Base-by-base conservation (phyloP, 768 basidiomycete species). In the Gautieria morchelliformis region DNA sequence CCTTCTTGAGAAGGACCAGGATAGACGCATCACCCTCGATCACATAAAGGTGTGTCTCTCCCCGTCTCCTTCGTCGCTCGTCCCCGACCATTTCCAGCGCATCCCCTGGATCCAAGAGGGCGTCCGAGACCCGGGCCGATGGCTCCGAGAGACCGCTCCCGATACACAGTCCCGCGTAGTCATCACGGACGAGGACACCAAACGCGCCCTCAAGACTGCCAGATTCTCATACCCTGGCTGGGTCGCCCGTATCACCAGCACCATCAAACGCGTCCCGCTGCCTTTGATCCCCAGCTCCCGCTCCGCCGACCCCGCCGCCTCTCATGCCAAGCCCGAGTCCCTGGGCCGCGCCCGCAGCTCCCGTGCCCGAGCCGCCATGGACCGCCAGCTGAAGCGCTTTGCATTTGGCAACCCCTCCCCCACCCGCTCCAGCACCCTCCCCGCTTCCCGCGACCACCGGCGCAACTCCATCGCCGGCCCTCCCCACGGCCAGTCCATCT, bases 1-100 rank as follows among this genome's bases (percentile, higher is more conserved):
- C 30, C 73, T 97, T 58, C 76, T 98, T 50, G 80, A 90, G 70
- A 97, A 96, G 74, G 85, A 93, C 62, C 78, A 78, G 5, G 71
- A 67, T 30, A 78, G 78, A 65, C 78, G 94, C 56, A 87, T 95
- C 52, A 85, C 82, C 19, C 77, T 97, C 44, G 79, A 83, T 30
- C 78, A 89, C 63, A 82, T 93, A 63, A 97, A 95, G 81, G 94
- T 86, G 65, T 3, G 47, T 35, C 60, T 74, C 63, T 24, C 27
- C 17, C 30, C 8, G 40, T 42, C n/a, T n/a, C n/a, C n/a, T 53
- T 74, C 58, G 65, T 52, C 3, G 8, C 11, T 30, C 15, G 17
- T 17, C 14, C 9, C 42, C 22, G 9, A 32, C 39, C 4, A n/a
- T 17, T 45, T 52, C 15, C 58, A 68, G 67, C 62, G 59, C n/a